Evolutionary conservation across 768 basidiomycete genomes (phyloP), one percentile per base, ranked within the genome.

Genomic region (Mycena belliarum): DNA sequence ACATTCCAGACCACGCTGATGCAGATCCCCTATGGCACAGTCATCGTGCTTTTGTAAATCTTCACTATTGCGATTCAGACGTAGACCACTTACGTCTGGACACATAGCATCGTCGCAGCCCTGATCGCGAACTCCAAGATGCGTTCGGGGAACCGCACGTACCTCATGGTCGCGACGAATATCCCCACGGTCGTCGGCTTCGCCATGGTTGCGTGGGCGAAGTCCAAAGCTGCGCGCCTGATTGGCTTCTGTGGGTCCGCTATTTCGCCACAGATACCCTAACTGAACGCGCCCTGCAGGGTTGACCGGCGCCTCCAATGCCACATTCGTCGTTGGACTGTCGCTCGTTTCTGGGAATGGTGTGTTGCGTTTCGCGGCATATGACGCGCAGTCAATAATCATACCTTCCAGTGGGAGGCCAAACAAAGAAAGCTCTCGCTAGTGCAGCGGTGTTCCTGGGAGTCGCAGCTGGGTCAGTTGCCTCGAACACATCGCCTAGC

Each of bases 261-360:
- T 40, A 6, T 12, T 32, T 32, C 29, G 29, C 12, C 29, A 6
- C 29, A 25, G 25, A 10, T 14, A 6, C 28, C 29, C 10, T 35
- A 35, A 35, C 4, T 9, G 14, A 20, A 41, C 9, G 16, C 16
- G 23, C 6, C 6, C 37, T 7, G n/a, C 8, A 65, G 65, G 63
- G 60, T 41, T 69, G 18, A 69, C 69, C 6, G 70, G 70, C 1
- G 63, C 69, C 6, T 68, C 58, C 21, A 68, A 70, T 45, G 68
- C 69, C n/a, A 65, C 68, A 2, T 72, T 72, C 52, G 70, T 72
- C 4, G 55, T 72, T 24, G 69, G 67, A 2, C 57, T 72, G 18
- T 69, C 68, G 18, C 68, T 79, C 21, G 69, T 78, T 45, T 74
- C 75, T 6, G 70, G 70, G 9, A 79, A 79, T 60, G 70, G 59